Evolutionary conservation across 2,329 filamentous ascomycete species (phyloP), one percentile per base, ranked within the genome.

Genomic region (Claviceps spartinae): DNA sequence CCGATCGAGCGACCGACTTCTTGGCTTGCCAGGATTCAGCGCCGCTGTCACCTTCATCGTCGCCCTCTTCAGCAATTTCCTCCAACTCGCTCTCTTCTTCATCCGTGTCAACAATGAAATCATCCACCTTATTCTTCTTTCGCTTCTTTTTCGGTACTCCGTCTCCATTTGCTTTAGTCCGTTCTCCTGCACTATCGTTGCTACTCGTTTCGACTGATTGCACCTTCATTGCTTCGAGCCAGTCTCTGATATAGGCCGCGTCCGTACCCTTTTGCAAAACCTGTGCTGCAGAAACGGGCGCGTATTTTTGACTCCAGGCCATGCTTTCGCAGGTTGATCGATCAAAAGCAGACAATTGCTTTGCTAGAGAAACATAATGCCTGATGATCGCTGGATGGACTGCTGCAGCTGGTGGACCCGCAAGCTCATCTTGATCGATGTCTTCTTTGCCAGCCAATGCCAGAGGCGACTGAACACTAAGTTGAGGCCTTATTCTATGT

Each of bases 261-360:
- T 96, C 88, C 45, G 72, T 77, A 2, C 85, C 84, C 16, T 72
- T 65, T 61, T 96, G 90, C 11, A 98, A 72, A 1, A 97, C 82
- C 53, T 91, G 81, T 4, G 72, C 71, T 2, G 88, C 82, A 38
- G 69, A 72, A 26, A 66, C 68, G 0, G 93, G 93, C 0, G 86
- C 80, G 67, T 97, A 95, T 61, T 97, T 96, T 42, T 91, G 83
- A 2, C 75, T 66, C 93, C 93, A 98, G 8, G 80, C 68, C 30
- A 76, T 68, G 2, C 72, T 73, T 62, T 97, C 91, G 59, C 86
- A 95, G 48, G 76, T 77, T 8, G 83, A 86, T 55, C 71, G 77
- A 63, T 98, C 93, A 61, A 90, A 96, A 0, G 90, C 82, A 4
- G 86, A 90, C 13, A 90, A 72, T 0, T 74, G 74, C 1, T 72